Base-by-base conservation (phyloP, 2,329 filamentous ascomycete genomes). In the Cylindrodendrum hubeiense region DNA sequence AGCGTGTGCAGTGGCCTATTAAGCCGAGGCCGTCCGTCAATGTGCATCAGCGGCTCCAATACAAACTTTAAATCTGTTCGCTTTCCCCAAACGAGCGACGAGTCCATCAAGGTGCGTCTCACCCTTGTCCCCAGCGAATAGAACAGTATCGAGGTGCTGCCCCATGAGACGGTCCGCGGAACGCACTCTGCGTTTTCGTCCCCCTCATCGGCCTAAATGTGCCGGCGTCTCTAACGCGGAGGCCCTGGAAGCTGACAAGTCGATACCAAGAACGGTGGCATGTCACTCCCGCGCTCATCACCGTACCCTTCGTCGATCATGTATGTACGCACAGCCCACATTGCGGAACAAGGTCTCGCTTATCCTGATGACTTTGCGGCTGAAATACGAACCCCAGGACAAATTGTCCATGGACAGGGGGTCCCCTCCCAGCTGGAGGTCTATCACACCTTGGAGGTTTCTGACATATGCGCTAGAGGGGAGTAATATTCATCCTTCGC, bases 11-110 rank as follows among this genome's bases (percentile, higher is more conserved):
- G 33, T 19, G 15, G 28, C n/a, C 28, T 33, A 28, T 33, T 50
- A 30, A 19, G 47, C 17, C 47, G 7, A 19, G 17, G 6, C 15
- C 24, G 44, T n/a, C 55, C 58, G 39, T 24, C 24, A 26, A 59
- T 53, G 54, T 67, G 55, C 64, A 71, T 71, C 51, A 63, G 66
- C 53, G 54, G 63, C 66, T 69, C 66, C 53, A 12, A 51, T 12
- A 34, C 41, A 50, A 71, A 71, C 66, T 56, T 47, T 69, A 65
- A 60, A 43, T 26, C 34, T 37, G 22, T 21, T 34, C 30, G 21
- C 37, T 46, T 41, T 50, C 47, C 47, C 60, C 66, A 24, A 52
- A 63, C 12, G 47, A 50, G 47, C 28, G n/a, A 21, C 5, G 5
- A 19, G 37, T 17, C 28, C 9, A n/a, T 22, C 28, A 21, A 21